Evolutionary conservation across 2,329 filamentous ascomycete species (phyloP), one percentile per base, ranked within the genome.

Genomic region (Lachnellula occidentalis): DNA sequence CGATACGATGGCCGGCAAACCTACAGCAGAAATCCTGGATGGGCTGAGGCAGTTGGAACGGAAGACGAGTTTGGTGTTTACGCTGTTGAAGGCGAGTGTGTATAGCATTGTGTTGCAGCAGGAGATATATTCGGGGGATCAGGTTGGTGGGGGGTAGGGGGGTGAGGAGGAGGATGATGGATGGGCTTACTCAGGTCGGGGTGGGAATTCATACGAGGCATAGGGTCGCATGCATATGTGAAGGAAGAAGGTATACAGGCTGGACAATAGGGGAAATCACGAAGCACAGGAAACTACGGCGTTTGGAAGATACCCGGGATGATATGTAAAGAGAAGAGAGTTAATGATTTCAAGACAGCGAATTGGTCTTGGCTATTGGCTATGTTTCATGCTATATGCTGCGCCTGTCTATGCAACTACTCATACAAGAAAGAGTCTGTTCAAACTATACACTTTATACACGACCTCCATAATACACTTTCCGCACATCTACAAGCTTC

Each of bases 61-160:
- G 64, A 96, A 97, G 78, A 96, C 92, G 43, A 91, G 90, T 63
- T 77, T 96, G 52, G 92, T 96, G 21, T 97, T 95, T 72, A 99
- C 94, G 59, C 74, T 97, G 69, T 80, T 99, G 69, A 99, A 99
- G 77, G 92, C 94, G 17, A 97, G 92, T 72, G 94, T 99, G 60
- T 99, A 99, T 75, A 95, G 89, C 69, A 99, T 99, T 75, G 92
- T 99, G 58, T 72, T 99, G 76, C 92, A 99, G 80, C 92, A 97
- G 79, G 90, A 97, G 80, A 90, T 95, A 66, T 85, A 87, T 59
- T 88, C 86, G 72, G 87, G 82, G 48, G 78, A 78, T 62, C 73
- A 75, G 58, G 67, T 67, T 22, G 69, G 62, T 22, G 69, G 62
- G 14, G 59, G 58, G 47, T 48, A 57, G 68, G 67, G 60, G 69